Evolutionary conservation across 139 green algal genomes (phyloP), one percentile per base, ranked within the genome.

Genomic region (Zygnema cylindricum): DNA sequence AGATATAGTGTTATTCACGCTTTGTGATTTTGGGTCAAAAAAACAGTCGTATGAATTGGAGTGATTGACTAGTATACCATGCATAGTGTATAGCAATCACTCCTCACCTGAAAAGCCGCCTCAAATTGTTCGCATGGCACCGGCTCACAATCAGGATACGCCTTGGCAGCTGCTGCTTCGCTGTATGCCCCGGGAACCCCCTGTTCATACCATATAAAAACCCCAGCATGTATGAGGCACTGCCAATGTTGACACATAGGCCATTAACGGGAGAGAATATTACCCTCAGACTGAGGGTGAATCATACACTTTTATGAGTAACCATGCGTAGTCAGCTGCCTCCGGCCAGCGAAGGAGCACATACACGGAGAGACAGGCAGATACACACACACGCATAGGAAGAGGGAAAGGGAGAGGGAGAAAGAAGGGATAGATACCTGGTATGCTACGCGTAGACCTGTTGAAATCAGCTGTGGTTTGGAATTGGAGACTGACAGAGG

Each of bases 91-190:
- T n/a, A n/a, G n/a, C n/a, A n/a, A n/a, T n/a, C n/a, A n/a, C n/a
- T n/a, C n/a, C n/a, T 54, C 77, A 86, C 81, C 81, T 98, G 95
- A 88, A 98, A 99, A 0, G 96, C 96, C 2, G 95, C 93, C 85
- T 99, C 97, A 78, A 99, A 99, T 92, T 98, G 95, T 38, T 97
- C 95, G 83, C 96, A 99, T 1, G 97, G 96, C 43, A 98, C 69
- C 16, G 95, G 93, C 55, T 96, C 93, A 41, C 91, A 94, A 2
- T 93, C 94, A 0, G 96, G 94, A 90, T 95, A 98, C 0, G 96
- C 96, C 41, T 95, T 95, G 40, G 93, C 86, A 0, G 96, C 95
- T 0, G 97, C 97, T 55, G 92, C 93, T 88, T 99, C 97, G 85
- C 94, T 98, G 94, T 99, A 99, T 0, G 97, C 97, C 0, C 97